Percentiles rank a stretch among this genome's conserved stretches.
phyloP scores from a whole-genome alignment of 2,329 filamentous ascomycete species.

The Fusarium siculi region DNA sequence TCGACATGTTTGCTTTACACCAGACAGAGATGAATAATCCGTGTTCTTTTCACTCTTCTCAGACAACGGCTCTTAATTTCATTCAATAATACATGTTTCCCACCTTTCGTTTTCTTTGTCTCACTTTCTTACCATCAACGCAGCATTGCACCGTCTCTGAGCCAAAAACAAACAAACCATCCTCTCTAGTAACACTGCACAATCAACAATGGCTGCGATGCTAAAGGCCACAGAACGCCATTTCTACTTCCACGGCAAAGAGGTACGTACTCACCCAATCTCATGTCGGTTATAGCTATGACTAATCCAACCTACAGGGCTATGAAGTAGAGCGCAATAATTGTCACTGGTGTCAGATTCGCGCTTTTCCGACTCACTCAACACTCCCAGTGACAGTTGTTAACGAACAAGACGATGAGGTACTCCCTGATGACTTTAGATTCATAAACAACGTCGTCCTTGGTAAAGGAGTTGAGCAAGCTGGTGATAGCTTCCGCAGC shows the following conservation, averaged over 20 bases:
- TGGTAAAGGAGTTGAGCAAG: slow-evolving; percentile 67
- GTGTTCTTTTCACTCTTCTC: neutral
- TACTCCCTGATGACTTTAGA: slow-evolving; percentile 70
- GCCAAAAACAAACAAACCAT: neutral
- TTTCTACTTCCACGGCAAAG: slow-evolving; percentile 61
- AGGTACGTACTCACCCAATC: slow-evolving; percentile 33
- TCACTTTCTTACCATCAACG: neutral
- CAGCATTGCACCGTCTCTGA: neutral
- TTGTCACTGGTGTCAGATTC: slow-evolving; percentile 73
- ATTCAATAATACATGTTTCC: too few species aligned
- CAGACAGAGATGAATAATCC: neutral
- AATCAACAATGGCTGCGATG: slow-evolving; percentile 50
- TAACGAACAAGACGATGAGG: slow-evolving; percentile 68
- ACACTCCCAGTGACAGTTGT: slow-evolving; percentile 68
- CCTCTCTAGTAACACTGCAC: neutral
- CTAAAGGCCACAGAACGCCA: slow-evolving; percentile 58
- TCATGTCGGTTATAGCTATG: neutral
- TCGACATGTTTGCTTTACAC: neutral
- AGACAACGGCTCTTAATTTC: neutral
- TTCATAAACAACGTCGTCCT: slow-evolving; percentile 75
- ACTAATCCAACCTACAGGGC: slow-evolving; percentile 41
- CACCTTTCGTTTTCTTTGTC: neutral
- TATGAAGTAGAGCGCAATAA: slow-evolving; percentile 51
- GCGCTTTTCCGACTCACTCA: slow-evolving; percentile 61
- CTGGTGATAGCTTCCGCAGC: slow-evolving; percentile 69